Evolutionary conservation across 148 eudicot species (phyloP), one percentile per base, ranked within the genome.

Genomic region (Spergularia marina): DNA sequence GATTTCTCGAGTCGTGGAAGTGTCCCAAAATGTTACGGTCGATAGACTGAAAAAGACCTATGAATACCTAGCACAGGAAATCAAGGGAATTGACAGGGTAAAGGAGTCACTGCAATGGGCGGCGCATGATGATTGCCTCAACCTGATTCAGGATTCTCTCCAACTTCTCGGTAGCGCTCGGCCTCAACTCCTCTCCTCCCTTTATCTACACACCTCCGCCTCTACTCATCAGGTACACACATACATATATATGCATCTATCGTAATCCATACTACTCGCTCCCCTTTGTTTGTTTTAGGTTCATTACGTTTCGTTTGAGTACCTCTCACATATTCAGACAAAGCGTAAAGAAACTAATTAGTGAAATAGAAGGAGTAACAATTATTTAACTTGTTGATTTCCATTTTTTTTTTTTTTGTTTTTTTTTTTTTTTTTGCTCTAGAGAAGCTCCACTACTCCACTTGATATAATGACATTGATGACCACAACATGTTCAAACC

Each of bases 381-480:
- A n/a, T n/a, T n/a, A n/a, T n/a, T 44, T 44, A 44, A 44, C 49
- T 6, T 44, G 49, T 6, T 44, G 8, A 44, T 44, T 44, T 44
- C 2, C 25, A 23, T 2, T 16, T 10, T 53, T 10, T 14, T 53
- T 53, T 10, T 14, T 53, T 53, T n/a, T n/a, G n/a, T n/a, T 2
- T 16, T 10, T 53, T 2, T 16, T 10, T 53, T 2, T 16, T 10
- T 53, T 10, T 14, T 53, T 53, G 53, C 9, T 7, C 12, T 49
- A 11, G 54, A 12, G 1, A 53, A 23, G 58, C 44, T 3, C 52
- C 60, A 30, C 74, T 2, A 30, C 74, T 2, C 6, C 59, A 55
- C 68, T 65, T 64, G 91, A 90, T 74, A 88, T 88, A 66, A 12
- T 84, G 80, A 87, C 95, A 25, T 88, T 91, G 95, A 90, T 90